phyloP scores from a whole-genome alignment of 2,329 filamentous ascomycete genomes.

The Albifimbria verrucaria region DNA sequence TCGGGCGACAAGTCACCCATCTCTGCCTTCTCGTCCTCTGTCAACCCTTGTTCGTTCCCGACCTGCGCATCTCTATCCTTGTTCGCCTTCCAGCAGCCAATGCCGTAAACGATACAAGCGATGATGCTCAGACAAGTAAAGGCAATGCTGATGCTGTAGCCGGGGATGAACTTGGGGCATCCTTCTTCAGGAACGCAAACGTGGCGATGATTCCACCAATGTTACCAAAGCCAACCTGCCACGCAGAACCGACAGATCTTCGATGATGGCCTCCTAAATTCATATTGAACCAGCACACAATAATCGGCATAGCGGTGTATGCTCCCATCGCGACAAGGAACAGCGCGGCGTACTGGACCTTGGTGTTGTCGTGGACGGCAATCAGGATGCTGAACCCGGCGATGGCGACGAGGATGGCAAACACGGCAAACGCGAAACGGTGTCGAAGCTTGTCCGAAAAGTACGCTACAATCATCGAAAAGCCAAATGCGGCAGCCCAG shows the following conservation, averaged over 20 bases:
- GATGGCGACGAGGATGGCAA: slow-evolving; percentile 67
- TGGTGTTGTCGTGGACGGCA: slow-evolving; percentile 62
- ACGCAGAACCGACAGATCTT: slow-evolving; percentile 67
- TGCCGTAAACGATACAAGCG: slow-evolving; percentile 57
- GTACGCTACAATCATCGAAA: slow-evolving; percentile 72
- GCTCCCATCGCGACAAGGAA: slow-evolving; percentile 78
- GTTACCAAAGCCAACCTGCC: slow-evolving; percentile 77
- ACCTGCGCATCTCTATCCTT: slow-evolving; percentile 50
- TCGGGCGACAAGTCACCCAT: slow-evolving; percentile 58
- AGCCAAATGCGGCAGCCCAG: slow-evolving; percentile 68
- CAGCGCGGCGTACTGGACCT: slow-evolving; percentile 72
- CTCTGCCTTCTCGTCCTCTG: slow-evolving; percentile 60
- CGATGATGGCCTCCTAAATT: slow-evolving; percentile 72
- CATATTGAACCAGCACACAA: slow-evolving; percentile 81
- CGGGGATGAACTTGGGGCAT: slow-evolving; percentile 68
- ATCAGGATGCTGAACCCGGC: slow-evolving; percentile 74
- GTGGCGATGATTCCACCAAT: slow-evolving; percentile 77
- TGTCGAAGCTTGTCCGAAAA: slow-evolving; percentile 70
- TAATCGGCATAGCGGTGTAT: slow-evolving; percentile 87
- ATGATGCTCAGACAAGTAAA: slow-evolving; percentile 68
- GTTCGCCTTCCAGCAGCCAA: slow-evolving; percentile 59
- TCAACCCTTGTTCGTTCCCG: slow-evolving; percentile 39
- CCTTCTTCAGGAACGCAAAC: slow-evolving; percentile 62
- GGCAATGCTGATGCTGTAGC: slow-evolving; percentile 73
- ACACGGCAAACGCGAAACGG: slow-evolving; percentile 69